These are phyloP conservation scores for Saccharum hybrid DNA, from an alignment of 202 grass and related monocot genomes.

Conservation along the genomic window DNA sequence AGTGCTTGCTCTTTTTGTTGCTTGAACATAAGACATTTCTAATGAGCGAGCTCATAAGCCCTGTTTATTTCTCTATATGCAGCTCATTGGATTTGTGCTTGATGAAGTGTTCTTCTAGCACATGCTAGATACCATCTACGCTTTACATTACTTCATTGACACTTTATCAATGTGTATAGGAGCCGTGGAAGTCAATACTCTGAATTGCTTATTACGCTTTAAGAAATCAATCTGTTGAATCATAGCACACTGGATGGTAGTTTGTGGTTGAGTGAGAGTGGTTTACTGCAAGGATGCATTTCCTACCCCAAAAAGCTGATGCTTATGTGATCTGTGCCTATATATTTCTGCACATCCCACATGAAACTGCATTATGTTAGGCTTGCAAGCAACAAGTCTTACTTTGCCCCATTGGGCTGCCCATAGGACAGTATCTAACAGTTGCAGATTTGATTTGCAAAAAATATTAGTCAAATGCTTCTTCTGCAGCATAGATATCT, in stretches of 20 bases:
- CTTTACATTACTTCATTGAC: constrained; percentile 11
- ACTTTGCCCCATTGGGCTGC: constrained; percentile 30
- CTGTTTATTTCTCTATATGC: constrained; percentile 17
- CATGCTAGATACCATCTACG: neutral
- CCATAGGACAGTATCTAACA: constrained; percentile 29
- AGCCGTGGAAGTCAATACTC: neutral
- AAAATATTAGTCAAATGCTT: constrained; percentile 13
- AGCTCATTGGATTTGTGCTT: constrained; percentile 33
- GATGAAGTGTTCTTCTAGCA: neutral
- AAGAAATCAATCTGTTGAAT: neutral
- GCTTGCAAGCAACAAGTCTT: constrained; percentile 14
- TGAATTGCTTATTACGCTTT: constrained; percentile 3
- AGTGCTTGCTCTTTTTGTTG: constrained; percentile 36
- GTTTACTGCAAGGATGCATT: constrained; percentile 36
- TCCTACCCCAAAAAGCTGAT: constrained; percentile 29
- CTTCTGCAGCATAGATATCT: constrained; percentile 39
- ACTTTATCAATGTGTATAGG: constrained; percentile 5
- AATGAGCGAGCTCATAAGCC: neutral
- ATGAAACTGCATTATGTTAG: constrained; percentile 29
- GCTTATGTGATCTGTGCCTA: constrained; percentile 1
- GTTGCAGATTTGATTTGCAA: constrained; percentile 14
- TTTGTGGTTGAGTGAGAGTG: constrained; percentile 23
- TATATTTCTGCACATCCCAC: constrained; percentile 22
- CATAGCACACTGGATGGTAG: neutral
- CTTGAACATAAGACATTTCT: constrained; percentile 12